Percentiles rank a stretch among this genome's conserved stretches.
Conservation (phyloP, 441 rosid genomes). For the Caryocar brasiliense region DNA sequence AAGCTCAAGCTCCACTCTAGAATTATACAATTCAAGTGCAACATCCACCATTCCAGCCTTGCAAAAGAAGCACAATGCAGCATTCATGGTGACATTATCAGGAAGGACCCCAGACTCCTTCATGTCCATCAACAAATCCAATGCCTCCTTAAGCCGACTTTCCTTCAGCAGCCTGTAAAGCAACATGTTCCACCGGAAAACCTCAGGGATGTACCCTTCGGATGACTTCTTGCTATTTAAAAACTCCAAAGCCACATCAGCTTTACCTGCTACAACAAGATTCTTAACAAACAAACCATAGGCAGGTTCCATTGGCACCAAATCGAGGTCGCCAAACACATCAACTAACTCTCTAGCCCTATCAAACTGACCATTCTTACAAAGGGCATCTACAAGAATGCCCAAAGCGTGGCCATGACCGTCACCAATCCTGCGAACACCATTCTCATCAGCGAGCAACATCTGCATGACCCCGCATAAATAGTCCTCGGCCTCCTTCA, state of each 20-base stretch:
- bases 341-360: conserved; percentile 43
- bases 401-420: conserved; percentile 25
- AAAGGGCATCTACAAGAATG: conserved; percentile 41
- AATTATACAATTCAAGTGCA: conserved; percentile 55
- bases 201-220: conserved; percentile 49
- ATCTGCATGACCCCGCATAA: conserved; percentile 21
- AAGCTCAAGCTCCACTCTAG: conserved; percentile 46
- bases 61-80: conserved; percentile 69
- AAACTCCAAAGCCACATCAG: conserved; percentile 46
- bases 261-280: conserved; percentile 38
- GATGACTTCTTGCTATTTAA: conserved; percentile 36
- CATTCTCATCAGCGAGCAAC: not conserved
- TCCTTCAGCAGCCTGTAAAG: conserved; percentile 45
- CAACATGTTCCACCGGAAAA: conserved; percentile 44
- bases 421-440: conserved; percentile 6
- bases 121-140: conserved; percentile 64
- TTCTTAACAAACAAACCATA: conserved; percentile 49
- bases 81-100: conserved; percentile 50
- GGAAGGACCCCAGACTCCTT: conserved; percentile 41
- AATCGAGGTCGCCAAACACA: conserved; percentile 30
- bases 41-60: conserved; percentile 75
- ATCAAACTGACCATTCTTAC: conserved; percentile 29
- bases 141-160: conserved; percentile 44
- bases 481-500: conserved; percentile 48
- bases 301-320: conserved; percentile 33